These are phyloP conservation scores for Leucosporidium scottii DNA, from an alignment of 768 basidiomycete genomes.

Conservation along the genomic window DNA sequence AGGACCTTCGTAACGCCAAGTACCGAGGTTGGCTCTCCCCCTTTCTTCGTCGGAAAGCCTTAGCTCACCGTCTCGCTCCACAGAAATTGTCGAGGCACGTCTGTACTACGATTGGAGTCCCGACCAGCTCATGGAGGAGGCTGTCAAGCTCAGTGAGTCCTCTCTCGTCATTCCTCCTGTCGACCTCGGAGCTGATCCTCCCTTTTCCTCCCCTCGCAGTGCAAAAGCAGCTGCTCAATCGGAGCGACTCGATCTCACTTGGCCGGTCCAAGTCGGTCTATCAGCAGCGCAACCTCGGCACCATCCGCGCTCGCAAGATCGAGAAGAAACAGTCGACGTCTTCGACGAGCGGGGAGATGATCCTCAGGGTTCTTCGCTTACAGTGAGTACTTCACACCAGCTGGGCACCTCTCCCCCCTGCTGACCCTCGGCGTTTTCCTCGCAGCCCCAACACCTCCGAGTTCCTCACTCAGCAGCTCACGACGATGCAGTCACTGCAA, in stretches of 20 bases:
- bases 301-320: constrained; percentile 86
- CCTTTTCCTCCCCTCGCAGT: neutral
- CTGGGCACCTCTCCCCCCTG: no score
- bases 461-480: constrained; percentile 79
- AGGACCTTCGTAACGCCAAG: constrained; percentile 83
- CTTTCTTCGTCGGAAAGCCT: neutral
- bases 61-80: neutral
- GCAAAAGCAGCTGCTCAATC: constrained; percentile 43
- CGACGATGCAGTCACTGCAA: constrained; percentile 73
- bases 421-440: neutral
- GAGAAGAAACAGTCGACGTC: constrained; percentile 71
- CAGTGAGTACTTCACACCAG: constrained; percentile 15
- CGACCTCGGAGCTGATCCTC: neutral
- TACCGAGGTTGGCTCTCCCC: constrained; percentile 60
- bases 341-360: constrained; percentile 68
- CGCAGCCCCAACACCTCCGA: constrained; percentile 68
- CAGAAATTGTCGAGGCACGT: constrained; percentile 47
- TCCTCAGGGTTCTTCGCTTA: constrained; percentile 92
- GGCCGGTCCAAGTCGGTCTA: constrained; percentile 90
- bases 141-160: constrained; percentile 30
- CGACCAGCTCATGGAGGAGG: constrained; percentile 44
- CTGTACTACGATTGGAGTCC: constrained; percentile 94
- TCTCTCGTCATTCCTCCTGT: neutral
- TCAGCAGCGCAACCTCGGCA: constrained; percentile 86
- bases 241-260: constrained; percentile 47